Base-by-base conservation (phyloP, 2,329 filamentous ascomycete genomes). In the Aureobasidium lini region DNA sequence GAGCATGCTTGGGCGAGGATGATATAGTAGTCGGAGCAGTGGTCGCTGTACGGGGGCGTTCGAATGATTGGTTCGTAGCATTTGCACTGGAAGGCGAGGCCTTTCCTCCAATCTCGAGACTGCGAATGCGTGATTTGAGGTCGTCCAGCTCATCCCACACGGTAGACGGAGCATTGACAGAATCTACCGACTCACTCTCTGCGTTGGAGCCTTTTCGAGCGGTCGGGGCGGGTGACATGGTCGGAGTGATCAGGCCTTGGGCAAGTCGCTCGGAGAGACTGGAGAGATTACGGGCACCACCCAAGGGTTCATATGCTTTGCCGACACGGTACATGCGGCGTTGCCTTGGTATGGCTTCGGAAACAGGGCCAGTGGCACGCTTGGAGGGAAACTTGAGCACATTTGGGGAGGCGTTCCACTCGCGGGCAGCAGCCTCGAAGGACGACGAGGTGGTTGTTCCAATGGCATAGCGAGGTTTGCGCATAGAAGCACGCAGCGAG, bases 71-170 rank as follows among this genome's bases (percentile, higher is more conserved):
- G 63, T 85, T 83, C 5, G 87, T 59, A 87, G 69, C 92, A 2
- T 89, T 88, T 2, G 89, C 89, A 37, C 86, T 88, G 2, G 91
- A 93, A 1, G 89, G 91, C 0, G 89, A 77, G 0, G 92, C 91
- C 36, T 95, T 96, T 61, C 92, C 92, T 2, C 90, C 95, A 65
- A 95, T 75, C 72, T 97, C 94, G 9, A 99, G 81, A 62, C 90
- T 89, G 66, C 90, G 86, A 66, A 99, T 96, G 32, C 94, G 85
- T 42, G 90, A 94, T 72, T 97, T 97, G 48, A 99, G 77, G 64
- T 97, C 94, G 66, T 97, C 94, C 31, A 99, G 76, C 73, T 99
- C 94, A 70, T 97, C 94, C 94, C 94, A 99, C 2, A 99, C 90
- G 0, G 91, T 96, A 1, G 91, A 95, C 11, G 92, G 90, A 1